Conservation (phyloP, 352 stramenopile genomes). For the Phytopythium boreale region DNA sequence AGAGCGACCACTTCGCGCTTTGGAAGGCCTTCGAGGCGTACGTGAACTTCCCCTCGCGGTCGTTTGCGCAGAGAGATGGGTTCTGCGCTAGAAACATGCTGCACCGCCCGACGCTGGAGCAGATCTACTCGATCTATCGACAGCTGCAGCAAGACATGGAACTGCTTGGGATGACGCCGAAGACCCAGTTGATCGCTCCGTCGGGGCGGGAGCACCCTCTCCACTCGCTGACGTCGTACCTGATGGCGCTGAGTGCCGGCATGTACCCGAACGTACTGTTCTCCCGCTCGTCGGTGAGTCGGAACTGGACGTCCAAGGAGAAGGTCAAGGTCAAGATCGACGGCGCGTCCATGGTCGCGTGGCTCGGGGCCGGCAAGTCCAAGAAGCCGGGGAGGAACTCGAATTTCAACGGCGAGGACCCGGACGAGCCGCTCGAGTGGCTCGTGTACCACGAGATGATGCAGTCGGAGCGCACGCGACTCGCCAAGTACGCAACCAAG, state of each 20-base stretch:
- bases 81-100: constrained; percentile 72
- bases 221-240: constrained; percentile 45
- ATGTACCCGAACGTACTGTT: constrained; percentile 81
- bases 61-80: constrained; percentile 27
- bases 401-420: constrained; percentile 16
- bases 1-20: constrained; percentile 74
- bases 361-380: constrained; percentile 11
- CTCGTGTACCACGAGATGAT: constrained; percentile 86
- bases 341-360: constrained; percentile 50
- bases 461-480: constrained; percentile 62
- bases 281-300: constrained; percentile 28
- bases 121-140: constrained; percentile 65
- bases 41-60: constrained; percentile 36
- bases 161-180: constrained; percentile 38
- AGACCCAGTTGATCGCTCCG: constrained; percentile 35
- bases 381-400: constrained; percentile 25
- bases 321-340: constrained; percentile 81
- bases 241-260: constrained; percentile 62
- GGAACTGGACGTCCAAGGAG: constrained; percentile 78
- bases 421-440: constrained; percentile 43
- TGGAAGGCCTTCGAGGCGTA: constrained; percentile 66
- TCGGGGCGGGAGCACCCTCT: constrained; percentile 11
- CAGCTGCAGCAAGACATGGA: constrained; percentile 64
- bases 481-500: constrained; percentile 72
- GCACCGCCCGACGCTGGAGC: constrained; percentile 55